phyloP scores from a whole-genome alignment of 106 monocot genomes.

The Posidonia australis region DNA sequence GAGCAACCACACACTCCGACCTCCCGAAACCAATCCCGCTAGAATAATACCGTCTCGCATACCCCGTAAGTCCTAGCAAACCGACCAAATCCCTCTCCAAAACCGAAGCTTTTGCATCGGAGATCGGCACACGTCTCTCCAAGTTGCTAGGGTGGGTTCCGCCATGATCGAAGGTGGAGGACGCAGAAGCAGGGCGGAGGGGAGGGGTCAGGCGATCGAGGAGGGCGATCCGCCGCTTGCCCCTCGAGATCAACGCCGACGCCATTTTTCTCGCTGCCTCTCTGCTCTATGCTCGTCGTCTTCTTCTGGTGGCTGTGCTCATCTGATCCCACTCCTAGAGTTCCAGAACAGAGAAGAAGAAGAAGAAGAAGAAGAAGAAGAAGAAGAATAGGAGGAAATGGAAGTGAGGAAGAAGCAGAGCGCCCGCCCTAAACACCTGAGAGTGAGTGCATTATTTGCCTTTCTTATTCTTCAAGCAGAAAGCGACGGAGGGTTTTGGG shows the following conservation, averaged over 20 bases:
- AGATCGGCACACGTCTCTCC: neutral
- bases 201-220: neutral
- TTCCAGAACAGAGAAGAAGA: neutral
- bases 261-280: neutral
- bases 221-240: neutral
- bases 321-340: neutral
- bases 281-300: neutral
- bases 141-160: neutral
- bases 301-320: neutral
- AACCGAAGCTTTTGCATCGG: neutral
- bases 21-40: neutral
- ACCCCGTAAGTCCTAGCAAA: neutral
- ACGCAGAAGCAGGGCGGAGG: neutral
- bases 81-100: neutral
- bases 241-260: neutral
- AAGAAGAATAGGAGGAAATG: too few species aligned
- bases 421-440: too few species aligned
- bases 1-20: neutral
- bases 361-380: neutral
- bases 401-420: too few species aligned
- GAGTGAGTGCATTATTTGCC: neutral
- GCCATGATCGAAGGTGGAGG: neutral
- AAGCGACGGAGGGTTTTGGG: neutral
- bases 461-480: neutral
- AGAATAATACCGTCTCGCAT: neutral